phyloP scores from a whole-genome alignment of 2,329 filamentous ascomycete genomes.

The Rugonectria rugulosa region DNA sequence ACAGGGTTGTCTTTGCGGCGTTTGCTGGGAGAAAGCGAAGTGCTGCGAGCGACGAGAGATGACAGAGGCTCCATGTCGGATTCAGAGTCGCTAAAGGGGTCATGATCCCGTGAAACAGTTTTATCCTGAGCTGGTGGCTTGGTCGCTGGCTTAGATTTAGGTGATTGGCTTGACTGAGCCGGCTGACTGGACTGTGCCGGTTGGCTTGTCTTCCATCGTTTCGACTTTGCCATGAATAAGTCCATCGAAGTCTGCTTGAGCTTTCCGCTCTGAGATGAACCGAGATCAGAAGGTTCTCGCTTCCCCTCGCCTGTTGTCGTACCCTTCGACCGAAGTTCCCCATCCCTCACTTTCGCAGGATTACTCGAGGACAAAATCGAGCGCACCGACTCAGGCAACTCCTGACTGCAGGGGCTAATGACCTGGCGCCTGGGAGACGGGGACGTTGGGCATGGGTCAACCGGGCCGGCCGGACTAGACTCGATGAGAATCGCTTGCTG shows the following conservation, averaged over 20 bases:
- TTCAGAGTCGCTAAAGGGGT: constrained; percentile 23
- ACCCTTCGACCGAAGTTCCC: neutral
- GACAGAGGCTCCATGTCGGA: constrained; percentile 18
- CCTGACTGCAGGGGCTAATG: constrained; percentile 19
- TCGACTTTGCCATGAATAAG: constrained; percentile 34
- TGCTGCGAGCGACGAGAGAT: constrained; percentile 4
- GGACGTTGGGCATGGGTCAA: constrained; percentile 41
- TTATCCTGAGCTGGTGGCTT: neutral
- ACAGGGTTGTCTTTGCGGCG: constrained; percentile 6
- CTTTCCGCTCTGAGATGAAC: constrained; percentile 19
- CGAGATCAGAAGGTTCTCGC: constrained; percentile 5
- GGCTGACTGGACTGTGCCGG: neutral
- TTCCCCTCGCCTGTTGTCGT: neutral
- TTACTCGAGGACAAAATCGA: constrained; percentile 31
- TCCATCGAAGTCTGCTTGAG: constrained; percentile 47
- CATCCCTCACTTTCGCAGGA: constrained; percentile 30
- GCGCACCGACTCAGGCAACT: constrained; percentile 37
- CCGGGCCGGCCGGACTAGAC: constrained; percentile 50
- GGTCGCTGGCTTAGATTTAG: neutral
- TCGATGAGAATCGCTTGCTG: constrained; percentile 53
- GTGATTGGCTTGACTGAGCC: constrained; percentile 5
- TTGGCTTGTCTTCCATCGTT: constrained; percentile 16
- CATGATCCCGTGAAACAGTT: neutral
- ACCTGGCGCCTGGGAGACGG: constrained; percentile 30
- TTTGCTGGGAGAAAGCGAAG: constrained; percentile 11